Evolutionary conservation across 805 yeast genomes (phyloP), one percentile per base, ranked within the genome.

Genomic region (Starmerella khaoyaiensis): DNA sequence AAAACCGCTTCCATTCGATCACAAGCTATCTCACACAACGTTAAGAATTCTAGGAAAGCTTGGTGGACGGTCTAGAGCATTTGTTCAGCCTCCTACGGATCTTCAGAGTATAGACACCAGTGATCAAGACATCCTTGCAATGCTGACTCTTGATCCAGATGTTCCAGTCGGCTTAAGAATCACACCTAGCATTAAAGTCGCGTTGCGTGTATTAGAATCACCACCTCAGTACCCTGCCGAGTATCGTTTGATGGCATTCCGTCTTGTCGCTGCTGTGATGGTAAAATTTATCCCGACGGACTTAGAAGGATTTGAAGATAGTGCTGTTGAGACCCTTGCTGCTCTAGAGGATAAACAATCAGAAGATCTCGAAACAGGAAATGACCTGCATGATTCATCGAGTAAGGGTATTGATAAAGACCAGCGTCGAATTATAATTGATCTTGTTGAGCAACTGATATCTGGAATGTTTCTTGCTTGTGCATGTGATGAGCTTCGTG

Each of bases 11-110:
- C 97, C 99, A 0, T 84, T 83, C 55, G 82, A 80, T 48, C 97
- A 90, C 50, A 93, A 83, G 47, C 94, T 86, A 48, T 79, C 94
- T 14, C 98, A 90, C 55, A 83, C 94, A 0, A 86, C 97, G 0
- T 75, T 90, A 39, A 68, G 97, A 44, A 83, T 90, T 26, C 63
- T 90, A 35, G 98, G 99, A 35, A 90, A 93, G 55, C 63, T 90
- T 14, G 99, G 99, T 26, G 99, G 99, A 2, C 71, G 98, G 53
- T 90, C 90, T 51, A 75, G 95, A 49, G 75, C 78, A 36, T 82
- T 83, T 54, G 67, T 90, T 50, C 74, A 73, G 39, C 79, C 93
- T 2, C 83, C 86, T 27, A 62, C 70, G 29, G 77, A 79, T 39
- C 62, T 90, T 47, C 63, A 66, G 32, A 59, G 72, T 1, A 68